Evolutionary conservation across 208 protist species (phyloP).

Genomic region (Leishmania mexicana): DNA sequence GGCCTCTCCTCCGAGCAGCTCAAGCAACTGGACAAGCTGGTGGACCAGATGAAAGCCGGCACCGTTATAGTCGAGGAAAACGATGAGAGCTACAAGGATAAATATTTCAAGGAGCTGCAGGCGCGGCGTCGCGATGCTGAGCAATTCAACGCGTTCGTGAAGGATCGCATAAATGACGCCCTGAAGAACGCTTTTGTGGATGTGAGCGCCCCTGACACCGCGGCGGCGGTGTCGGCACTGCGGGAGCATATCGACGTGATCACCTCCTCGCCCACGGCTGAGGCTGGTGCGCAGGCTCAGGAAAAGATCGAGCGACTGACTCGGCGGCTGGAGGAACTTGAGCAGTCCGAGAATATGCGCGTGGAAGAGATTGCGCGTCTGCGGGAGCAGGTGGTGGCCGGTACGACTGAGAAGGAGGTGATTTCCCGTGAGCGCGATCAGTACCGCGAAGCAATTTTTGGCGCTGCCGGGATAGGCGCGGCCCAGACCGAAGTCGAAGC

Average conservation of each 20-base stretch:
- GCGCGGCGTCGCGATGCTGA: constrained; percentile 64
- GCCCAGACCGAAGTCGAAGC: not conserved
- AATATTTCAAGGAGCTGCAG: constrained; percentile 76
- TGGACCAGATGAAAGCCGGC: constrained; percentile 84
- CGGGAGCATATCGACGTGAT: constrained; percentile 74
- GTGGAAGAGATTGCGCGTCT: constrained; percentile 44
- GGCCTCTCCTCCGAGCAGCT: constrained; percentile 85
- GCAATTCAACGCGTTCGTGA: constrained; percentile 82
- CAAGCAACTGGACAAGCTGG: constrained; percentile 76
- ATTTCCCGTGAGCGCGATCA: constrained; percentile 74
- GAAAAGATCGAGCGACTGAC: constrained; percentile 42
- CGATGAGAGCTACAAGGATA: constrained; percentile 73
- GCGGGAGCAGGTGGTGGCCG: constrained; percentile 61
- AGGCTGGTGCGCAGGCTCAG: constrained; percentile 26
- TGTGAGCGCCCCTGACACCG: constrained; percentile 34
- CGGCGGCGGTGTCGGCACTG: constrained; percentile 51
- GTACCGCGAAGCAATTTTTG: constrained; percentile 82
- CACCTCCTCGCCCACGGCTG: constrained; percentile 20
- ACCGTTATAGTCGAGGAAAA: constrained; percentile 64
- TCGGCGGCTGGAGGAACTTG: constrained; percentile 64
- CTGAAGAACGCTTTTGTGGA: constrained; percentile 59
- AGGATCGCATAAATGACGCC: constrained; percentile 67
- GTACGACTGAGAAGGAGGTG: constrained; percentile 57
- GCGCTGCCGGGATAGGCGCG: constrained; percentile 24
- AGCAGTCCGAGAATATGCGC: constrained; percentile 64